phyloP scores from a whole-genome alignment of 192 early-diverging fungal species.

The Coemansia guatemalensis region DNA sequence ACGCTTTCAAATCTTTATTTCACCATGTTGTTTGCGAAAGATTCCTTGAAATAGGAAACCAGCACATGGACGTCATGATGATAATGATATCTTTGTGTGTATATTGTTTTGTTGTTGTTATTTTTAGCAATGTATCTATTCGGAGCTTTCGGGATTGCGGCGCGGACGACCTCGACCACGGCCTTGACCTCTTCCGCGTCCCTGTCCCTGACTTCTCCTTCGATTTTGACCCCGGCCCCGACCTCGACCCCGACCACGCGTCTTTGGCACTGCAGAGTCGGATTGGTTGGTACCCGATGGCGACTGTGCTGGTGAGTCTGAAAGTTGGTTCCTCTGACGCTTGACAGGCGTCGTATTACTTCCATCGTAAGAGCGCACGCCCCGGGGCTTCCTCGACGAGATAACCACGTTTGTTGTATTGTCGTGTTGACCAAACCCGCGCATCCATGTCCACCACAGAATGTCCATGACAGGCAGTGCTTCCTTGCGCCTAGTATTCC shows the following conservation, averaged over 20 bases:
- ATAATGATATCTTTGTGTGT: background rate
- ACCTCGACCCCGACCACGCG: too few relatives aligned
- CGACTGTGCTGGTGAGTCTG: background rate
- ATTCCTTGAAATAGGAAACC: background rate
- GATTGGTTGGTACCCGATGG: background rate
- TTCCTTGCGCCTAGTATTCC: slow-evolving; percentile 16
- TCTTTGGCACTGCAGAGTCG: background rate
- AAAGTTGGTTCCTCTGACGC: background rate
- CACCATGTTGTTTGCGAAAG: background rate
- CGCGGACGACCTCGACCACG: background rate
- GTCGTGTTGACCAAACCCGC: slow-evolving; percentile 3
- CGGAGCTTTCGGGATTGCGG: background rate
- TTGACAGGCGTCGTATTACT: background rate
- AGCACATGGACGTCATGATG: background rate
- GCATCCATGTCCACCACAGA: slow-evolving; percentile 46
- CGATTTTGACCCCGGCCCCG: background rate
- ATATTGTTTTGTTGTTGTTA: background rate
- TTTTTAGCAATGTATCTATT: background rate
- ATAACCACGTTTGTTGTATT: background rate
- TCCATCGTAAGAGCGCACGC: background rate
- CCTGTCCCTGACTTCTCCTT: too few relatives aligned
- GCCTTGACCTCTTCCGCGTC: too few relatives aligned
- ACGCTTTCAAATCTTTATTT: background rate
- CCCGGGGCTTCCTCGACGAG: background rate
- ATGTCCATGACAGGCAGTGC: slow-evolving; percentile 45